Base-by-base conservation (phyloP, 106 monocot species). In the Narthecium ossifragum region DNA sequence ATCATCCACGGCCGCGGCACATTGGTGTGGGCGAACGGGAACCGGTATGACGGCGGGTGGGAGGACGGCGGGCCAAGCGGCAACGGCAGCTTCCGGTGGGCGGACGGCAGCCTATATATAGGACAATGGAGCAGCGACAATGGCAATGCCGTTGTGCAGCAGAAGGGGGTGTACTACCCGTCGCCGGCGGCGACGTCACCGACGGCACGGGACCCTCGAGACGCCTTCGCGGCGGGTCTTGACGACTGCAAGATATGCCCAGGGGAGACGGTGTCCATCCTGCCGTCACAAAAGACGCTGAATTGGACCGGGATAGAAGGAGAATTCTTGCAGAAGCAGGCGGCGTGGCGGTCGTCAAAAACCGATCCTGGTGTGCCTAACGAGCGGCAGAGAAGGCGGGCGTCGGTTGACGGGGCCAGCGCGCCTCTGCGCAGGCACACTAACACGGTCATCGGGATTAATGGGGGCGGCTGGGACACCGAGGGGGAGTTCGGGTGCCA, bases 11-110 rank as follows among this genome's bases (percentile, higher is more conserved):
- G 89, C 2, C 57, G 62, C 0, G 89, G 89, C 0, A 60, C 51
- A 1, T 31, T 90, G 8, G 22, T 78, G 6, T 85, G 81, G 89
- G 49, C 59, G 3, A 77, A 78, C 29, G 75, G 85, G 5, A 78
- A 81, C 49, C 62, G 62, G 18, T 90, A 85, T 53, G 89, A 90
- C 2, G 89, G 89, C 15, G 55, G 57, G 23, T 90, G 85, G 89
- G 81, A 85, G 72, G 72, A 80, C 2, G 85, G 85, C 0, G 41
- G 43, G 43, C 89, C 88, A 1, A 39, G 52, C 7, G 88, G 88
- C 1, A 70, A 60, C 6, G 83, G 84, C 20, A 67, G 61, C 15
- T 83, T 88, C 62, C 46, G 70, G 28, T 88, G 87, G 87, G 59
- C 82, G 4, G 82, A 88, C 52, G n/a, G n/a, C n/a, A n/a, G n/a